Percentiles rank a stretch among this genome's conserved stretches.
Conservation (phyloP, 208 protist genomes). For the Trypanosoma avium region DNA sequence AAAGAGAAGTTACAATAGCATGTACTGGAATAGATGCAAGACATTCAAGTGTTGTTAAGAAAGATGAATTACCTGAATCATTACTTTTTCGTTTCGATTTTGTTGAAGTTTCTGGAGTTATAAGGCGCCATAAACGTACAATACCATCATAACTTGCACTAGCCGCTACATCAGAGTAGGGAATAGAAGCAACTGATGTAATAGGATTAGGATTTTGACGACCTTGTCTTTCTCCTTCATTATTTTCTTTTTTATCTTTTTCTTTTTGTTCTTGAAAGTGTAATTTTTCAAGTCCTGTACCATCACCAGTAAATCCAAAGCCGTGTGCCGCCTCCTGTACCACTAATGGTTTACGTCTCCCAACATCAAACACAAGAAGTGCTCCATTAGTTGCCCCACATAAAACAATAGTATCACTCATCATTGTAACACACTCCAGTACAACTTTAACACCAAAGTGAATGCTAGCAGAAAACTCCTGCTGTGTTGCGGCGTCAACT, state of each 20-base stretch:
- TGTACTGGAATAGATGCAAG: conserved; percentile 67
- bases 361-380: conserved; percentile 86
- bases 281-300: conserved; percentile 83
- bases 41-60: conserved; percentile 37
- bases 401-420: conserved; percentile 76
- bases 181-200: conserved; percentile 77
- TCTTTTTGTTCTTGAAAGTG: conserved; percentile 29
- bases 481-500: conserved; percentile 84
- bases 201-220: conserved; percentile 69
- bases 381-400: conserved; percentile 68
- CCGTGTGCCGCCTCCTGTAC: conserved; percentile 74
- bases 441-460: conserved; percentile 38
- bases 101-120: conserved; percentile 15
- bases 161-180: conserved; percentile 80
- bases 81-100: not conserved
- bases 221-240: not conserved
- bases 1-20: conserved; percentile 75
- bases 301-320: conserved; percentile 75
- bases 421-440: conserved; percentile 79
- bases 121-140: conserved; percentile 80
- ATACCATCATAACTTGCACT: conserved; percentile 88
- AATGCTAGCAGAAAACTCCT: conserved; percentile 31
- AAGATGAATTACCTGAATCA: not conserved
- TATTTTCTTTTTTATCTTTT: not conserved
- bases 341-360: conserved; percentile 65